Evolutionary conservation across 495 filamentous ascomycete genomes (phyloP).

Genomic region (Penicillium verhagenii): DNA sequence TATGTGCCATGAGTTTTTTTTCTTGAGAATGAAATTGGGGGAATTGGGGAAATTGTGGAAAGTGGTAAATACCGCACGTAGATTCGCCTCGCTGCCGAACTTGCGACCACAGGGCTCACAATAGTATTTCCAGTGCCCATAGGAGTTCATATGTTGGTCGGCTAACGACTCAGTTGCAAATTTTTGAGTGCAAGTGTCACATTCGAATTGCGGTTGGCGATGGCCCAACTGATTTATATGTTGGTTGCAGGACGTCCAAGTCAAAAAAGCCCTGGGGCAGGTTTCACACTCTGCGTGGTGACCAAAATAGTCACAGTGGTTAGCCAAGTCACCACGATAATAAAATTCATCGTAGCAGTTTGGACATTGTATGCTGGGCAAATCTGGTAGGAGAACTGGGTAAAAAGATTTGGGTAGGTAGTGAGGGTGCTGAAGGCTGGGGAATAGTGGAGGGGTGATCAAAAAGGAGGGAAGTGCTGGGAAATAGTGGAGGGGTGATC

Average conservation of each 20-base stretch:
- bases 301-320: conserved; percentile 38
- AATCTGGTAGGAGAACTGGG: too few relatives aligned
- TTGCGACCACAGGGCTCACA: conserved; percentile 34
- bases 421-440: too few relatives aligned
- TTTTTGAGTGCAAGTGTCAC: conserved; percentile 34
- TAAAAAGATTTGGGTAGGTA: too few relatives aligned
- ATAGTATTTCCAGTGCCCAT: conserved; percentile 37
- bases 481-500: too few relatives aligned
- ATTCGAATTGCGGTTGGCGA: conserved; percentile 18
- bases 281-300: conserved; percentile 36
- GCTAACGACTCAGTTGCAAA: conserved; percentile 26
- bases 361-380: too few relatives aligned
- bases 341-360: conserved; percentile 16
- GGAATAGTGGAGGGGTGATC: too few relatives aligned
- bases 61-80: conserved; percentile 43
- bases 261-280: conserved; percentile 29
- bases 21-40: background rate
- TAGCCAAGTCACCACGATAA: conserved; percentile 2
- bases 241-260: conserved; percentile 20
- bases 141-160: conserved; percentile 37
- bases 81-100: conserved; percentile 39
- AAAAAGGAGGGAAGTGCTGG: too few relatives aligned
- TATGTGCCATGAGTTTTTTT: conserved; percentile 1
- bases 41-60: too few relatives aligned
- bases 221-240: conserved; percentile 41